Percentiles rank a stretch among this genome's conserved stretches.
Conservation (phyloP, 2,329 filamentous ascomycete genomes). For the Alternaria novae-zelandiae region DNA sequence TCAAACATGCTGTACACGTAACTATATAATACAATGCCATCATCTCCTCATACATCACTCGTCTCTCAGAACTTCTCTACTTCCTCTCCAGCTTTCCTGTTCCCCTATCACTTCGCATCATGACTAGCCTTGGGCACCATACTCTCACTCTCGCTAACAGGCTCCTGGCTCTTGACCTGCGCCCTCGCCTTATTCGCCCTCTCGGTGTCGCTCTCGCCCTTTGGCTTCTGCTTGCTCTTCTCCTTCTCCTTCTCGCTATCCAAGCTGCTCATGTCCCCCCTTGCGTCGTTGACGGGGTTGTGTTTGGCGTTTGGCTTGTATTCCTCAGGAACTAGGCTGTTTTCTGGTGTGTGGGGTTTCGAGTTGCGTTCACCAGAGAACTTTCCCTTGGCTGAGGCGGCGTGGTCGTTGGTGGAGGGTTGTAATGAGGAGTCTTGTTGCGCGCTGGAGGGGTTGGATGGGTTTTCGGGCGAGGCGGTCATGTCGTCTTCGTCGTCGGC, state of each 20-base stretch:
- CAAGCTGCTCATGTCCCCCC: conserved; percentile 11
- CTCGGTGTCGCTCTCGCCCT: background rate
- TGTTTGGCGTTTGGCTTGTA: conserved; percentile 22
- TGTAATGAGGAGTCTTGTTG: conserved; percentile 1
- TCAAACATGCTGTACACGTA: conserved; percentile 2
- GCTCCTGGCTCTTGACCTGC: conserved; percentile 9
- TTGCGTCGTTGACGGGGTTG: conserved; percentile 11
- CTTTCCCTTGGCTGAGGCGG: conserved; percentile 8
- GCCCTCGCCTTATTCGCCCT: conserved; percentile 1
- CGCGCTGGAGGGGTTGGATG: background rate
- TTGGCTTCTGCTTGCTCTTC: conserved; percentile 14
- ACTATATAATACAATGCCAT: conserved; percentile 10
- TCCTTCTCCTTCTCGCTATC: conserved; percentile 12
- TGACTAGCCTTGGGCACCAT: conserved; percentile 59
- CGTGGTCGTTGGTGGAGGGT: conserved; percentile 9
- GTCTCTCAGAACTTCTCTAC: background rate
- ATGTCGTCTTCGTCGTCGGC: conserved; percentile 69
- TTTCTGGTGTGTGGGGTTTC: conserved; percentile 15
- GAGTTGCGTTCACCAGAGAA: conserved; percentile 10
- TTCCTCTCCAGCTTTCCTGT: conserved; percentile 1
- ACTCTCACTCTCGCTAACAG: conserved; percentile 50
- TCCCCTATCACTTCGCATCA: conserved; percentile 46
- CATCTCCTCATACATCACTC: background rate
- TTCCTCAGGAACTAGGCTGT: conserved; percentile 24
- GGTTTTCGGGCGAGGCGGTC: conserved; percentile 16